Evolutionary conservation across 1,139 yeast genomes (phyloP).

Genomic region (Candida labiduridarum): DNA sequence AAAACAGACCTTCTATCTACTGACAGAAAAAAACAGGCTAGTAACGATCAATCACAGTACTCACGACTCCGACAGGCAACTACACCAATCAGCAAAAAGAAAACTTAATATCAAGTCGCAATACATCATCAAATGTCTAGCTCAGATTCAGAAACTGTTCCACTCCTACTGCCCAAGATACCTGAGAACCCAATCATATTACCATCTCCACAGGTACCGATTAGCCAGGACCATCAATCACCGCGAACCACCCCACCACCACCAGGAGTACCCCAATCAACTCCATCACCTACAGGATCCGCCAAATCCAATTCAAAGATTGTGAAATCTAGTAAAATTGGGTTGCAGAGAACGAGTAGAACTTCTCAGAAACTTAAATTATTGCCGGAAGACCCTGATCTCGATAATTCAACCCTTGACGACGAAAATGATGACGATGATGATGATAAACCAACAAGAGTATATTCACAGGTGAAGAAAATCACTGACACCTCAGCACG

Average conservation of each 20-base stretch:
- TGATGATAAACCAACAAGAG: conserved; percentile 32
- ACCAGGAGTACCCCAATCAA: conserved; percentile 6
- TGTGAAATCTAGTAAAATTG: conserved; percentile 51
- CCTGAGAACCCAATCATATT: conserved; percentile 35
- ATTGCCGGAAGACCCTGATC: conserved; percentile 70
- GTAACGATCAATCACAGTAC: neutral
- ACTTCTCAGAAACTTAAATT: conserved; percentile 85
- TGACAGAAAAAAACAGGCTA: neutral
- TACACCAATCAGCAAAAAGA: neutral
- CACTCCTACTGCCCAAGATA: conserved; percentile 21
- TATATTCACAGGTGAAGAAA: conserved; percentile 79
- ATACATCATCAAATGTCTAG: conserved; percentile 3
- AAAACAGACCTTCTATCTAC: neutral
- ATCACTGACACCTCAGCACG: conserved; percentile 92
- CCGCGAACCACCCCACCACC: conserved; percentile 4
- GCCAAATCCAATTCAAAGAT: conserved; percentile 27
- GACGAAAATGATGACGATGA: conserved; percentile 28
- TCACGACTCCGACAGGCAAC: neutral
- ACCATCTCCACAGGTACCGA: conserved; percentile 7
- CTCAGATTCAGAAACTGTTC: conserved; percentile 19
- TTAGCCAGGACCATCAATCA: neutral
- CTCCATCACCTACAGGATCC: conserved; percentile 2
- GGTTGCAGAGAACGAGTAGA: conserved; percentile 87
- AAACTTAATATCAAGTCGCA: too few species aligned
- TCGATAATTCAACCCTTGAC: conserved; percentile 14